Conservation (phyloP, 805 yeast genomes). For the Myxozyma monticola region DNA sequence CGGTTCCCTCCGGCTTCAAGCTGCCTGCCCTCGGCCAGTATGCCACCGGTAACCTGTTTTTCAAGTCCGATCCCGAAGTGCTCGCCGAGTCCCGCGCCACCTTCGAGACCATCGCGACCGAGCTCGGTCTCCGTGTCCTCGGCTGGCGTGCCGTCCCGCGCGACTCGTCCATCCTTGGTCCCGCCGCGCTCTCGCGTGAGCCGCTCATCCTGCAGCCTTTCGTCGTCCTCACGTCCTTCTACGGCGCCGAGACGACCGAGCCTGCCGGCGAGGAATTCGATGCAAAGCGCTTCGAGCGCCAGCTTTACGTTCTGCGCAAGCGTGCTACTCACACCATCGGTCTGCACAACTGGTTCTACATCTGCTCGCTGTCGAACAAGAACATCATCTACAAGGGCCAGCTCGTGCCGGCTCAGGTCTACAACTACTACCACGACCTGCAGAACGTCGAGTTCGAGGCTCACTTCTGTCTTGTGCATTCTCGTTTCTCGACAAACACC, state of each 20-base stretch:
- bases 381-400: conserved; percentile 97
- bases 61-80: conserved; percentile 77
- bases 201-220: conserved; percentile 91
- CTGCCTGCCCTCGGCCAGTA: conserved; percentile 83
- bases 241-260: conserved; percentile 44
- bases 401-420: conserved; percentile 93
- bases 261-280: conserved; percentile 50
- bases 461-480: conserved; percentile 94
- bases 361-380: conserved; percentile 84
- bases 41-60: conserved; percentile 92
- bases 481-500: conserved; percentile 95
- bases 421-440: conserved; percentile 89
- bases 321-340: conserved; percentile 90
- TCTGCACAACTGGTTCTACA: conserved; percentile 95
- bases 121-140: conserved; percentile 75
- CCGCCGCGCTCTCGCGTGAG: conserved; percentile 90
- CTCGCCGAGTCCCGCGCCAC: conserved; percentile 69
- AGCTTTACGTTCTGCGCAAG: conserved; percentile 81
- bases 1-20: conserved; percentile 61
- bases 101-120: conserved; percentile 76
- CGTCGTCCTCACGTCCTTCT: conserved; percentile 63
- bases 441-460: conserved; percentile 89
- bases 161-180: conserved; percentile 91
- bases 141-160: conserved; percentile 97
- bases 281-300: conserved; percentile 72